Evolutionary conservation across 352 stramenopile genomes (phyloP).

Genomic region (Phytopythium boreale): DNA sequence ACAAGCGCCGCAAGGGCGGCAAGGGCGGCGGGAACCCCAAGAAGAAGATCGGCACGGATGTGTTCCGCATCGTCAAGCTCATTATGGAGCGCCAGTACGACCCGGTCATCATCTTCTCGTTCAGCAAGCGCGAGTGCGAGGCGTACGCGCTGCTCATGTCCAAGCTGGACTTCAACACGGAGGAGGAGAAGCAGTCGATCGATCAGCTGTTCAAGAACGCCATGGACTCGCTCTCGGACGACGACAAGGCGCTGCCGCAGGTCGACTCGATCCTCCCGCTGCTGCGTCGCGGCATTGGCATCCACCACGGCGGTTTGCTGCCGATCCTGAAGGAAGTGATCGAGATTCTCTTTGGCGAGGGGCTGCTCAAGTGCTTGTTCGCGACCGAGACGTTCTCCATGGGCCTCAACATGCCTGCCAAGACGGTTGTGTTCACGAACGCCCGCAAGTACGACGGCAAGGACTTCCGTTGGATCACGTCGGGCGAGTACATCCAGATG

Average conservation of each 20-base stretch:
- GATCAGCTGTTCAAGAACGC: conserved; percentile 97
- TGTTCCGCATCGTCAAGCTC: conserved; percentile 98
- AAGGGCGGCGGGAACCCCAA: conserved; percentile 57
- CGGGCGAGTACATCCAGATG: conserved; percentile 96
- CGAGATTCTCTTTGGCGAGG: conserved; percentile 90
- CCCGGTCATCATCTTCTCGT: conserved; percentile 99
- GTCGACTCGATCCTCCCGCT: conserved; percentile 96
- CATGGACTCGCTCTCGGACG: conserved; percentile 95
- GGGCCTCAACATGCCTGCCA: conserved; percentile 99
- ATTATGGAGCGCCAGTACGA: conserved; percentile 97
- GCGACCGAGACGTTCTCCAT: conserved; percentile 98
- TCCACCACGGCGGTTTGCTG: conserved; percentile 98
- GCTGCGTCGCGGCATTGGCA: conserved; percentile 98
- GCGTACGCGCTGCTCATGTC: conserved; percentile 91
- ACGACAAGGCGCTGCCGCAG: conserved; percentile 98
- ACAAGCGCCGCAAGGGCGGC: conserved; percentile 55
- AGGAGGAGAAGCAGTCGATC: conserved; percentile 98
- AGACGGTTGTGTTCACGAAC: conserved; percentile 99
- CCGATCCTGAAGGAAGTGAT: conserved; percentile 99
- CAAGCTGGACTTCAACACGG: conserved; percentile 96
- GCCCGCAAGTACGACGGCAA: conserved; percentile 96
- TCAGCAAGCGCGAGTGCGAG: conserved; percentile 99
- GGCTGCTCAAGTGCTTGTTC: conserved; percentile 98
- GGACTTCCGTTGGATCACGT: conserved; percentile 95
- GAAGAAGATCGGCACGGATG: conserved; percentile 93